A percentile compares a stretch with the other conserved stretches of the same genome.
Conservation (phyloP, 306 rosid species). For the Malus sylvestris region DNA sequence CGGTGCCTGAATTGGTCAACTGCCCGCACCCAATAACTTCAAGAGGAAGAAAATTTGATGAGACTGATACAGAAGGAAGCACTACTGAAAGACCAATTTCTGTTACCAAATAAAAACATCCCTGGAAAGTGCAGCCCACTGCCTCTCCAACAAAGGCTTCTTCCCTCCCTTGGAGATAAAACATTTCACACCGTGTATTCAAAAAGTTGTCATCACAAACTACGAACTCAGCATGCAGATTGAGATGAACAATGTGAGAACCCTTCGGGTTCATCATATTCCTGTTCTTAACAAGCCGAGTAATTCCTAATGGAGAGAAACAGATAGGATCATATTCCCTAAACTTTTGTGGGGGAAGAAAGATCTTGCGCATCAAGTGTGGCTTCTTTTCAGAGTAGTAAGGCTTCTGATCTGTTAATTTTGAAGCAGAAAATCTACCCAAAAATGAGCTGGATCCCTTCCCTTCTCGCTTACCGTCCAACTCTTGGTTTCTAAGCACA, state of each 20-base stretch:
- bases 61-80: conserved; percentile 64
- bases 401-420: conserved; percentile 30
- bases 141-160: conserved; percentile 63
- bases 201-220: conserved; percentile 55
- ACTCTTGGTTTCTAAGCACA: conserved; percentile 23
- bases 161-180: conserved; percentile 38
- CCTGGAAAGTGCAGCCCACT: conserved; percentile 78
- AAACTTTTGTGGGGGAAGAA: conserved; percentile 53
- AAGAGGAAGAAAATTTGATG: conserved; percentile 54
- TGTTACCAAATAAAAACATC: conserved; percentile 74
- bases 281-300: conserved; percentile 48
- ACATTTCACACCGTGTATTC: conserved; percentile 29
- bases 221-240: conserved; percentile 46
- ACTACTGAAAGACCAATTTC: conserved; percentile 70
- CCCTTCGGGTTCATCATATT: conserved; percentile 29
- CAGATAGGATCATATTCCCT: conserved; percentile 53
- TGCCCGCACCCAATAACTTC: conserved; percentile 52
- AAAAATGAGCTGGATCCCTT: conserved; percentile 29
- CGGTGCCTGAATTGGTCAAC: conserved; percentile 31
- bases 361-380: conserved; percentile 49
- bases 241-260: conserved; percentile 58
- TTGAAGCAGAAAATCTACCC: conserved; percentile 51
- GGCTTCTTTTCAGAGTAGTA: conserved; percentile 35
- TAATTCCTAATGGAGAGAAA: conserved; percentile 80
- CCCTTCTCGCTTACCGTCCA: conserved; percentile 28